These are phyloP conservation scores for Harringtonia aguacate DNA, from an alignment of 2,329 filamentous ascomycete species.

Conservation along the genomic window DNA sequence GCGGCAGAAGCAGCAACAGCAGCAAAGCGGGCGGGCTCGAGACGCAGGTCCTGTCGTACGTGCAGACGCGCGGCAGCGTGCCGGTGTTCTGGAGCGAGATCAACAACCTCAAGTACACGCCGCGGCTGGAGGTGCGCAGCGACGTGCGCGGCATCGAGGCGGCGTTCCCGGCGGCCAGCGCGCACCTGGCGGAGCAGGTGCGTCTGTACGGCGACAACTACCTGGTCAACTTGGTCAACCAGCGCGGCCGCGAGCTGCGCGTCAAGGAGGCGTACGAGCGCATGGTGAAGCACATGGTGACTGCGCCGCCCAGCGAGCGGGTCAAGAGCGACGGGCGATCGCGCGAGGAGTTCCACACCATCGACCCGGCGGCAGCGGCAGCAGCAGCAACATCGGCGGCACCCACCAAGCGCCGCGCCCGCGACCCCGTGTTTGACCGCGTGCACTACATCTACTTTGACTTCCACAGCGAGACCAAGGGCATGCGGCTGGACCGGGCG, in stretches of 20 bases:
- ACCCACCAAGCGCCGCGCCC: too few species aligned
- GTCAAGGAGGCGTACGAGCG: slow-evolving; percentile 94
- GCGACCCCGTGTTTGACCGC: slow-evolving; percentile 55
- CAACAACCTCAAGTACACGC: slow-evolving; percentile 85
- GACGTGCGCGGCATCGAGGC: slow-evolving; percentile 78
- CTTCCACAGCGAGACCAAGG: slow-evolving; percentile 96
- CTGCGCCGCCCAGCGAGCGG: slow-evolving; percentile 56
- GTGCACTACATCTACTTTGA: slow-evolving; percentile 98
- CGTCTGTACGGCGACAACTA: slow-evolving; percentile 91
- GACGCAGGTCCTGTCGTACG: slow-evolving; percentile 83
- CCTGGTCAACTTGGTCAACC: slow-evolving; percentile 93
- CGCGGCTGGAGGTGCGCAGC: slow-evolving; percentile 77
- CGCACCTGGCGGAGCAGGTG: slow-evolving; percentile 92
- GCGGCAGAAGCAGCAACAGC: too few species aligned
- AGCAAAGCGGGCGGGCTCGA: slow-evolving; percentile 37
- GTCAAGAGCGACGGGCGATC: slow-evolving; percentile 57
- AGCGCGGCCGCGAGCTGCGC: slow-evolving; percentile 78
- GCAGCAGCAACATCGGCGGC: slow-evolving; percentile 17
- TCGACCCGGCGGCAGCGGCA: slow-evolving; percentile 47
- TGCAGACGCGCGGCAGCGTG: slow-evolving; percentile 93
- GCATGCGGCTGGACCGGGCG: slow-evolving; percentile 84
- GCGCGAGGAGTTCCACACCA: slow-evolving; percentile 69
- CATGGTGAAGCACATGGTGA: slow-evolving; percentile 67
- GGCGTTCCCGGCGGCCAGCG: slow-evolving; percentile 65
- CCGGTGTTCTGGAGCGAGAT: slow-evolving; percentile 95